Evolutionary conservation across 179 eudicot genomes (phyloP).

Genomic region (Corrigiola litoralis): DNA sequence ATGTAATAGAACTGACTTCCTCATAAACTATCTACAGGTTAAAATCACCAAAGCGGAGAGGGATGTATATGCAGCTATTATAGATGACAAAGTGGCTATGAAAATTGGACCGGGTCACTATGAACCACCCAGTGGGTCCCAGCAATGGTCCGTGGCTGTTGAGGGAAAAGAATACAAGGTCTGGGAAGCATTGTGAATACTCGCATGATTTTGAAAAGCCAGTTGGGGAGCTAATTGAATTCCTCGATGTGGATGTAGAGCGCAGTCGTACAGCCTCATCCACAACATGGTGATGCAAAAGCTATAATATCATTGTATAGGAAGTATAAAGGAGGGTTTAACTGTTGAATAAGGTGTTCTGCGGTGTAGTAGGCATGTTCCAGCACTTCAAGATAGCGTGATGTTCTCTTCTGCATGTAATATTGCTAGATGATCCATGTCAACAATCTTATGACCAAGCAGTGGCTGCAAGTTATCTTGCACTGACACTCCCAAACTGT

Average conservation of each 20-base stretch:
- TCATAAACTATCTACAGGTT: slow-evolving; percentile 37
- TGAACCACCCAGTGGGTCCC: slow-evolving; percentile 57
- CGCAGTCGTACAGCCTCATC: not conserved
- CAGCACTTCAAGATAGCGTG: not conserved
- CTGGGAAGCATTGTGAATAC: slow-evolving; percentile 64
- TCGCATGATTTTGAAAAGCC: not conserved
- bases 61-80: slow-evolving; percentile 87
- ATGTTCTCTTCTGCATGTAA: too few relatives aligned
- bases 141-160: slow-evolving; percentile 60
- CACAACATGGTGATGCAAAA: not conserved
- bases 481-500: too few relatives aligned
- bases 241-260: slow-evolving; percentile 1
- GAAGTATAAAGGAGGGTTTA: not conserved
- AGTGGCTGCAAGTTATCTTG: too few relatives aligned
- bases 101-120: slow-evolving; percentile 94
- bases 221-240: not conserved
- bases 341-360: not conserved
- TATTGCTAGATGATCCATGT: too few relatives aligned
- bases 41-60: slow-evolving; percentile 74
- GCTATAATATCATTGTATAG: slow-evolving; percentile 2
- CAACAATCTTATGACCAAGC: too few relatives aligned
- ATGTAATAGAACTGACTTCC: not conserved
- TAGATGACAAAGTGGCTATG: slow-evolving; percentile 83
- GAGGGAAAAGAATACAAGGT: slow-evolving; percentile 88
- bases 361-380: not conserved